Evolutionary conservation across 2,329 filamentous ascomycete species (phyloP).

Genomic region (Cercospora berteroae): DNA sequence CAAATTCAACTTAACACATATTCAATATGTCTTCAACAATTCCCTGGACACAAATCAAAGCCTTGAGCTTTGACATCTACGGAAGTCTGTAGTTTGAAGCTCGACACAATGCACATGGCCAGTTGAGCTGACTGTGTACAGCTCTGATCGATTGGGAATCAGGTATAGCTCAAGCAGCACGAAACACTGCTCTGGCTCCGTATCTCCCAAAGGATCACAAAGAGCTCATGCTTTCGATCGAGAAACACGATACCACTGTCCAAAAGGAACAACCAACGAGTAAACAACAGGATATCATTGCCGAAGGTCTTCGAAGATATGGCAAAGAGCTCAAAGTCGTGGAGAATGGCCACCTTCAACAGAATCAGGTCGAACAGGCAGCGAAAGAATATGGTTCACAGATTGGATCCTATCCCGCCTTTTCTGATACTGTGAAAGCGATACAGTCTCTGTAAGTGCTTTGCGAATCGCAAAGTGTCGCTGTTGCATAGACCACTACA

Average conservation of each 20-base stretch:
- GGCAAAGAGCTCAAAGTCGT: slow-evolving; percentile 45
- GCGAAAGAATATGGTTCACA: slow-evolving; percentile 52
- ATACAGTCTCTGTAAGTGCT: slow-evolving; percentile 45
- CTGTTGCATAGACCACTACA: no score
- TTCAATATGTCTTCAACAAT: slow-evolving; percentile 28
- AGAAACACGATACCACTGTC: slow-evolving; percentile 49
- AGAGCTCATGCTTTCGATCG: slow-evolving; percentile 45
- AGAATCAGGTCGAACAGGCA: slow-evolving; percentile 43
- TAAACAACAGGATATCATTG: slow-evolving; percentile 57
- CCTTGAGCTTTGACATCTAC: slow-evolving; percentile 74
- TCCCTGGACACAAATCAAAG: slow-evolving; percentile 35
- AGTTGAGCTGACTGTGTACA: background rate
- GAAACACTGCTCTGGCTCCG: slow-evolving; percentile 48
- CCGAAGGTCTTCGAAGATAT: slow-evolving; percentile 35
- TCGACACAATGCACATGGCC: background rate
- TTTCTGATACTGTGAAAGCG: slow-evolving; percentile 57
- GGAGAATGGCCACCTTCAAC: slow-evolving; percentile 50
- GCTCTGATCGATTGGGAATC: slow-evolving; percentile 72
- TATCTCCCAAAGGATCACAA: slow-evolving; percentile 47
- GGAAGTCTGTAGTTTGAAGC: slow-evolving; percentile 50
- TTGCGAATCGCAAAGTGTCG: background rate
- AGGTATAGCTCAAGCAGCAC: slow-evolving; percentile 59
- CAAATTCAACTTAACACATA: background rate
- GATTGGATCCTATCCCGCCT: slow-evolving; percentile 57
- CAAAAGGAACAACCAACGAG: slow-evolving; percentile 56